Conservation (phyloP, 352 stramenopile genomes). For the Blastocystis sp. region DNA sequence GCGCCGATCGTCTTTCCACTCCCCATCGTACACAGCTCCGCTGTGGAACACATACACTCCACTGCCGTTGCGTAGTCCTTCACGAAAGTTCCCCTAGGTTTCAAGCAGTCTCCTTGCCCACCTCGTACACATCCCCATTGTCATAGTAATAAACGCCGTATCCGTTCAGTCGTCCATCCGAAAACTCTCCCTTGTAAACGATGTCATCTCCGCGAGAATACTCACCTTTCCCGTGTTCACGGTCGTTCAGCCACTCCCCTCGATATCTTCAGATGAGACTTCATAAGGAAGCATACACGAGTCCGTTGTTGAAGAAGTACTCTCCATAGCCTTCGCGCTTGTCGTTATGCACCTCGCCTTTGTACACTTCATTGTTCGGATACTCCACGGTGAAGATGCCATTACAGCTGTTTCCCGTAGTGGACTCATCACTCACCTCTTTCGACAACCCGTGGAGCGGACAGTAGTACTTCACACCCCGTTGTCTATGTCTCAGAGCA, state of each 20-base stretch:
- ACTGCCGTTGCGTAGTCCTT: neutral
- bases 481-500: neutral
- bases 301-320: conserved; percentile 58
- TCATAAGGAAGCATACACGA: neutral
- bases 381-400: conserved; percentile 48
- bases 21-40: conserved; percentile 26
- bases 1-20: conserved; percentile 51
- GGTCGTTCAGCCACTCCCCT: conserved; percentile 49
- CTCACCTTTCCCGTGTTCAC: conserved; percentile 20
- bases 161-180: conserved; percentile 39
- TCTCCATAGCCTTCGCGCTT: conserved; percentile 59
- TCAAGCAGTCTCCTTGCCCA: neutral
- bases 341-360: conserved; percentile 53
- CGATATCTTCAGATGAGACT: neutral
- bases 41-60: conserved; percentile 39
- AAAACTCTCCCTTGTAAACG: conserved; percentile 34
- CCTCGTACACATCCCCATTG: conserved; percentile 53
- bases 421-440: neutral
- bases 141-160: conserved; percentile 59
- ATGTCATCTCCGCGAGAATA: conserved; percentile 11
- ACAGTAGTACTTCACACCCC: conserved; percentile 39
- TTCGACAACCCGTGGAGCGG: neutral
- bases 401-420: neutral
- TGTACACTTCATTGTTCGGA: conserved; percentile 51
- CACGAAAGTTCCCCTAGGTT: conserved; percentile 4